Base-by-base conservation (phyloP, 345 rosid species). In the Citrus trifoliata region DNA sequence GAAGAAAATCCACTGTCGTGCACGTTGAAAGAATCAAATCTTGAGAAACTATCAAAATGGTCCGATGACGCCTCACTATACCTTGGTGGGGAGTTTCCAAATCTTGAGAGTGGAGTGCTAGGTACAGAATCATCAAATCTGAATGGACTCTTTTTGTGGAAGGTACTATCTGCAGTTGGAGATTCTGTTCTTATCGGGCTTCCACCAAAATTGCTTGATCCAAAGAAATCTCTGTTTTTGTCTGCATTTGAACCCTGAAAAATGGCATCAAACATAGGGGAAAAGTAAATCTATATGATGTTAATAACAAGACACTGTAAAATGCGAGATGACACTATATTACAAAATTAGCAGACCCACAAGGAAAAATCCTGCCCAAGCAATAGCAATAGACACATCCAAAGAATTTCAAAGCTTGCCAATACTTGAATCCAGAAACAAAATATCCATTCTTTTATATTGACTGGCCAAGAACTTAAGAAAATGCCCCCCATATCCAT, bases 71-170 rank as follows among this genome's bases (percentile, higher is more conserved):
- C 93, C 82, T 95, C 97, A 19, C 98, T 92, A 85, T 81, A 89
- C 74, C 97, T 89, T 18, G 99, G 87, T 9, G 97, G 88, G 65
- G 97, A 94, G 90, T 90, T 91, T 72, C 92, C 94, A 70, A 88
- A 89, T 83, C 89, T 93, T 65, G 98, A 93, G 46, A 84, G 83
- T 64, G 99, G 97, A 66, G 95, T 90, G 81, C 92, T 81, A 59
- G 99, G 96, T 21, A 90, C 97, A 40, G 99, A 96, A 77, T 94
- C 99, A 58, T 96, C 99, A 72, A 95, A 93, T 70, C 83, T 79
- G 71, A 88, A 89, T 53, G 88, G 83, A 79, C 91, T 85, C 84
- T 85, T 92, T 82, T 81, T 95, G 82, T 80, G 87, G 59, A 81
- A 85, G 56, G 61, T 80, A 68, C 86, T 86, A 46, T 85, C 92